phyloP scores from a whole-genome alignment of 306 rosid species.

The Trifolium subterraneum region DNA sequence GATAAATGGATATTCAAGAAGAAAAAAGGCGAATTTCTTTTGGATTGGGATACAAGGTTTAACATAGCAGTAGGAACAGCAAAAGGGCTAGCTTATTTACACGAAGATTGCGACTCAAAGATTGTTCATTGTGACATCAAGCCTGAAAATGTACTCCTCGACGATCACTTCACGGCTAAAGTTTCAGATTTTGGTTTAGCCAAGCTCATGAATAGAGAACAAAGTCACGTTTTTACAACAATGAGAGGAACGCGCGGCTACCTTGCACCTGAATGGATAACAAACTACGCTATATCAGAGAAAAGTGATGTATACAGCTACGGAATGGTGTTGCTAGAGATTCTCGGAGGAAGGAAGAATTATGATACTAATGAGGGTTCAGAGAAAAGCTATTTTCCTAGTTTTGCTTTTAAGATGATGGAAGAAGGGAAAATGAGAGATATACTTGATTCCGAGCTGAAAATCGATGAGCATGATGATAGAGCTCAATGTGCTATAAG shows the following conservation, averaged over 20 bases:
- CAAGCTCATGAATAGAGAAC: conserved; percentile 84
- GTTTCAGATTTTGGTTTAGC: conserved; percentile 94
- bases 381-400: conserved; percentile 81
- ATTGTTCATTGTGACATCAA: conserved; percentile 93
- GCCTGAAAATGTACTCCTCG: conserved; percentile 93
- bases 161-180: conserved; percentile 70
- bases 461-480: conserved; percentile 48
- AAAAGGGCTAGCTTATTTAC: conserved; percentile 87
- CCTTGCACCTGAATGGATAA: conserved; percentile 97
- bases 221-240: conserved; percentile 92
- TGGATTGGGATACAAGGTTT: conserved; percentile 85
- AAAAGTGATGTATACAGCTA: conserved; percentile 92
- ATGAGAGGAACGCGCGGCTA: conserved; percentile 88
- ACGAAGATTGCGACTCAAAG: conserved; percentile 89
- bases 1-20: conserved; percentile 86
- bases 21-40: conserved; percentile 51
- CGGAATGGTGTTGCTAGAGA: conserved; percentile 88
- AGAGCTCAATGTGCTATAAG: conserved; percentile 57
- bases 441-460: conserved; percentile 56
- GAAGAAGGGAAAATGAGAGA: conserved; percentile 78
- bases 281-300: conserved; percentile 92
- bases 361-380: conserved; percentile 64
- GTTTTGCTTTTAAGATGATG: conserved; percentile 78
- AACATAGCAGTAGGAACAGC: conserved; percentile 89
- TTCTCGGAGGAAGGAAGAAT: conserved; percentile 86